Evolutionary conservation across 192 early-diverging fungal genomes (phyloP), one percentile per base, ranked within the genome.

Genomic region (Linnemannia hyalina): DNA sequence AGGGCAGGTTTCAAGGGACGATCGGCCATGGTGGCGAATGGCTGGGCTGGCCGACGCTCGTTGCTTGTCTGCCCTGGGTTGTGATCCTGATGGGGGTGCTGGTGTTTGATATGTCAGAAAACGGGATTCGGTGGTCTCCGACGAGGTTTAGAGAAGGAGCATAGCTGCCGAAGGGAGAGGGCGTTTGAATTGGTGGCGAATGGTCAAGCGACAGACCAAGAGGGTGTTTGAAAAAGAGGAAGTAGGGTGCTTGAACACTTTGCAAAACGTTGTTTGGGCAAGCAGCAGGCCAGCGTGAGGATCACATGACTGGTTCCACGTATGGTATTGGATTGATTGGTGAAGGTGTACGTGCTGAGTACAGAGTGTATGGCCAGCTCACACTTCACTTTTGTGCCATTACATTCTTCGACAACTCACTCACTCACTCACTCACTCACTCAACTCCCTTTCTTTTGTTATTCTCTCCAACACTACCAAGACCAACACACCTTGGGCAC

Each of bases 21-120:
- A n/a, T 80, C 79, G 26, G 79, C 42, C 79, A 80, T 80, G 69
- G 57, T 55, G 42, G 55, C 63, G 40, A 32, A 44, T 42, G 44
- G 38, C 69, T 41, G 35, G 69, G 26, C 60, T 65, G 60, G 60
- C 26, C 60, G 26, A 70, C 35, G 69, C 41, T 42, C 69, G 38
- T 38, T 70, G 8, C 69, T 70, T n/a, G 72, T 74, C 29, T 52
- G 42, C 29, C 46, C 26, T 44, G 41, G 10, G 40, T 35, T 74
- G 46, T 75, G 74, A 49, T 75, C 74, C 74, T 75, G 74, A 55
- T 55, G 16, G 35, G 13, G 26, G 42, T 26, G 72, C 32, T 29
- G 42, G 29, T 35, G 75, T 68, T 22, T 26, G 41, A 15, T 76
- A 38, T 60, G 38, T 36, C 29, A 38, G 42, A 6, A 42, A n/a